phyloP scores from a whole-genome alignment of 2,329 filamentous ascomycete species.

The Fusarium sp. region DNA sequence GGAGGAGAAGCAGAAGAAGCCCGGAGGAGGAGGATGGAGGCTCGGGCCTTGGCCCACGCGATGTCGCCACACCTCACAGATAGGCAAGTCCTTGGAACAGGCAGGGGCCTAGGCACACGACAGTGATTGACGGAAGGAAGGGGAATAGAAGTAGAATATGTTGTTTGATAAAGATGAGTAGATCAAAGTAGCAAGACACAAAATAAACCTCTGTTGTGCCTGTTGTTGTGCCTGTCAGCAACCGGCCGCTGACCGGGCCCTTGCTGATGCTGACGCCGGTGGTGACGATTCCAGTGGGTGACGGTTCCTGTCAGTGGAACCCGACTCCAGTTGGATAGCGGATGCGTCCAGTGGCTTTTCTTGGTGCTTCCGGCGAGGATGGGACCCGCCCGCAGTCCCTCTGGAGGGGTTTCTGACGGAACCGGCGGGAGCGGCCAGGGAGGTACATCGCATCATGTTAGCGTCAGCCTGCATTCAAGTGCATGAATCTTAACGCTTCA shows the following conservation, averaged over 20 bases:
- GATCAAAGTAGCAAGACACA: background rate
- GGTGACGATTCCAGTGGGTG: constrained; percentile 10
- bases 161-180: background rate
- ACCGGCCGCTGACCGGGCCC: background rate
- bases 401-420: constrained; percentile 25
- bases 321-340: background rate
- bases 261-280: background rate
- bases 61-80: constrained; percentile 38
- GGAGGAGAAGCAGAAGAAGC: constrained; percentile 29
- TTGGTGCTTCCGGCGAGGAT: background rate
- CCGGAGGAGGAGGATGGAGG: background rate
- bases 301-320: constrained; percentile 8
- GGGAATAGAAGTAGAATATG: background rate
- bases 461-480: background rate
- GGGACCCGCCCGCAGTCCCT: background rate
- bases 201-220: background rate
- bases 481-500: constrained; percentile 19
- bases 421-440: constrained; percentile 23
- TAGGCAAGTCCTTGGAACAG: background rate
- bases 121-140: background rate
- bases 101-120: background rate
- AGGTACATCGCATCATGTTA: constrained; percentile 26
- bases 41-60: constrained; percentile 33
- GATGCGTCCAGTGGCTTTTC: background rate
- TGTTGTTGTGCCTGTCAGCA: constrained; percentile 5